A percentile compares a stretch with the other conserved stretches of the same genome.
These are phyloP conservation scores for Macrolepiota dolichaula DNA, from an alignment of 768 basidiomycete genomes.

Conservation along the genomic window DNA sequence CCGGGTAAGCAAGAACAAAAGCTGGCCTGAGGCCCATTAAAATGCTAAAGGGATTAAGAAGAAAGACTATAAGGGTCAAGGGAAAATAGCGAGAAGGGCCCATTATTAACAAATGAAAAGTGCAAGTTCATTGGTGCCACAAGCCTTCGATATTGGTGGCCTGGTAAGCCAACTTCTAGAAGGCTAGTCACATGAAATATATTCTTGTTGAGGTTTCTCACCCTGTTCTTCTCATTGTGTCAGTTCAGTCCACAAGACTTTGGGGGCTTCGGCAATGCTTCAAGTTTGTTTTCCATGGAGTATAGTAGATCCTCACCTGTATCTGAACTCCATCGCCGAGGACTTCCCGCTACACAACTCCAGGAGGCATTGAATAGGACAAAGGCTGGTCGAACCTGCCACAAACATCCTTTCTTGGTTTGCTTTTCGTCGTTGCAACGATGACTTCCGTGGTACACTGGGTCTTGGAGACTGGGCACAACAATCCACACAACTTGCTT, in stretches of 20 bases:
- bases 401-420: too few relatives aligned
- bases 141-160: not conserved
- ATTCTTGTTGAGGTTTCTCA: not conserved
- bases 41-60: not conserved
- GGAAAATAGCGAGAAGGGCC: not conserved
- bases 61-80: not conserved
- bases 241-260: too few relatives aligned
- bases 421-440: too few relatives aligned
- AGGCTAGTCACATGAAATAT: not conserved
- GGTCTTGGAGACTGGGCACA: too few relatives aligned
- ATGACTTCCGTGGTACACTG: too few relatives aligned
- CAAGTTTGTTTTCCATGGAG: not conserved
- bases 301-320: not conserved
- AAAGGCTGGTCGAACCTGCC: too few relatives aligned
- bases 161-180: not conserved
- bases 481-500: too few relatives aligned
- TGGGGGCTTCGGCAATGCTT: not conserved
- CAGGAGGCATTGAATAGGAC: too few relatives aligned
- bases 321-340: not conserved
- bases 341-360: not conserved
- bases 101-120: not conserved
- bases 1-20: not conserved
- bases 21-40: not conserved
- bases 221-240: not conserved
- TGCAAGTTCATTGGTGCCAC: not conserved